Percentiles rank a stretch among this genome's conserved stretches.
Conservation (phyloP, 1,284 basidiomycete genomes). For the Ustilago bromivora region DNA sequence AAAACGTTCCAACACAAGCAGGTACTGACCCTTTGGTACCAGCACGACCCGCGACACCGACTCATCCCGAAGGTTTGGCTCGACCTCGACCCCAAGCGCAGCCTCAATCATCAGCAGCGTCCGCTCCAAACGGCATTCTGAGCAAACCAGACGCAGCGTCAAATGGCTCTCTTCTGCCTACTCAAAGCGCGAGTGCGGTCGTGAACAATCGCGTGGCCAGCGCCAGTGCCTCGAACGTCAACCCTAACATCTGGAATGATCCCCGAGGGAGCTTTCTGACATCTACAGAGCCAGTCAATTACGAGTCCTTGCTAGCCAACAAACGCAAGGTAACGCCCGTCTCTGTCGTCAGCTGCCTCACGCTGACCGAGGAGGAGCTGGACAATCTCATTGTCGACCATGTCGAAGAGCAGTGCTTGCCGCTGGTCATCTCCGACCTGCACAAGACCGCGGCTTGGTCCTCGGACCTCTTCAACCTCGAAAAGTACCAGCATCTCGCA, state of each 20-base stretch:
- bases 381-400: slow-evolving; percentile 15
- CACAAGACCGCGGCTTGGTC: slow-evolving; percentile 24
- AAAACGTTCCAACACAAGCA: background rate
- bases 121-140: background rate
- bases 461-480: slow-evolving; percentile 20
- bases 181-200: background rate
- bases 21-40: background rate
- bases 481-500: slow-evolving; percentile 13
- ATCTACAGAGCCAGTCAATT: slow-evolving; percentile 14
- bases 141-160: background rate
- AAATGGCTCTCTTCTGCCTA: background rate
- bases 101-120: background rate
- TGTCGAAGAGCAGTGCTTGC: slow-evolving; percentile 27
- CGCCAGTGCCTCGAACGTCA: background rate
- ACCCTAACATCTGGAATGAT: background rate
- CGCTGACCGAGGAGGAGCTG: slow-evolving; percentile 15
- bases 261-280: slow-evolving; percentile 14
- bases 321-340: background rate
- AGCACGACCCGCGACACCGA: background rate
- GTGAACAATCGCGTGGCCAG: background rate
- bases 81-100: background rate
- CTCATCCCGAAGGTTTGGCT: background rate
- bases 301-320: slow-evolving; percentile 11
- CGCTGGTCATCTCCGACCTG: slow-evolving; percentile 43
- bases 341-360: slow-evolving; percentile 20